These are phyloP conservation scores for Thecaphora frezii DNA, from an alignment of 1,284 basidiomycete genomes.

Conservation along the genomic window DNA sequence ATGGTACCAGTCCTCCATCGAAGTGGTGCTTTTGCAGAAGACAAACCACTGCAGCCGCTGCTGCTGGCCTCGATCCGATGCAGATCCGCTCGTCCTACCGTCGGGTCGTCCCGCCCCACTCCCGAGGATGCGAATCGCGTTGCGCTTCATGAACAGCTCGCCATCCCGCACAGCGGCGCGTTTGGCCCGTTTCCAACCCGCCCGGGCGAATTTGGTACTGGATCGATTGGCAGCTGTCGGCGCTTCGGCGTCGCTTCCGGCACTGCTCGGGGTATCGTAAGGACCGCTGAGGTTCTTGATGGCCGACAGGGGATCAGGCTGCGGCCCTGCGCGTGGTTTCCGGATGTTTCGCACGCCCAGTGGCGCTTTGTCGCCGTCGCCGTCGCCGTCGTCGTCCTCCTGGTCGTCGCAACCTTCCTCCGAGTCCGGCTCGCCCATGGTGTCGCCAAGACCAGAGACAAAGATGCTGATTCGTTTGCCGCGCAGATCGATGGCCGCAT, in stretches of 20 bases:
- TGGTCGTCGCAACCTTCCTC: constrained; percentile 2
- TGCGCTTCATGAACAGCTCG: constrained; percentile 56
- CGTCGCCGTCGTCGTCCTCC: constrained; percentile 2
- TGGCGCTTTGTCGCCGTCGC: constrained; percentile 7
- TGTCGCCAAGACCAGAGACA: constrained; percentile 44
- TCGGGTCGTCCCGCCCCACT: constrained; percentile 8
- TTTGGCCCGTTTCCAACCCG: constrained; percentile 26
- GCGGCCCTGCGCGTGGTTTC: too few relatives aligned
- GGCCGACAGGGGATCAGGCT: neutral
- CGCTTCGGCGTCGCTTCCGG: neutral
- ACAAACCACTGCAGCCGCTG: constrained; percentile 52
- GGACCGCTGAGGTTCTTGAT: neutral
- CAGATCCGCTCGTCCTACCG: neutral
- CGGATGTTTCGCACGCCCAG: too few relatives aligned
- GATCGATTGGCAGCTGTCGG: neutral
- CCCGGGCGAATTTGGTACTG: constrained; percentile 7
- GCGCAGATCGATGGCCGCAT: constrained; percentile 53
- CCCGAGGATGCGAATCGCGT: constrained; percentile 51
- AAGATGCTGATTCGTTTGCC: constrained; percentile 54
- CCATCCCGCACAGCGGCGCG: constrained; percentile 42
- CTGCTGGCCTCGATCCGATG: neutral
- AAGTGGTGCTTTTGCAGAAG: constrained; percentile 49
- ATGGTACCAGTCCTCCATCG: constrained; percentile 86
- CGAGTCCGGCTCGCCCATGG: constrained; percentile 41
- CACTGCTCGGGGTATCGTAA: constrained; percentile 1